These are phyloP conservation scores for Nannizzia gypsea DNA, from an alignment of 2,329 filamentous ascomycete species.

Conservation along the genomic window DNA sequence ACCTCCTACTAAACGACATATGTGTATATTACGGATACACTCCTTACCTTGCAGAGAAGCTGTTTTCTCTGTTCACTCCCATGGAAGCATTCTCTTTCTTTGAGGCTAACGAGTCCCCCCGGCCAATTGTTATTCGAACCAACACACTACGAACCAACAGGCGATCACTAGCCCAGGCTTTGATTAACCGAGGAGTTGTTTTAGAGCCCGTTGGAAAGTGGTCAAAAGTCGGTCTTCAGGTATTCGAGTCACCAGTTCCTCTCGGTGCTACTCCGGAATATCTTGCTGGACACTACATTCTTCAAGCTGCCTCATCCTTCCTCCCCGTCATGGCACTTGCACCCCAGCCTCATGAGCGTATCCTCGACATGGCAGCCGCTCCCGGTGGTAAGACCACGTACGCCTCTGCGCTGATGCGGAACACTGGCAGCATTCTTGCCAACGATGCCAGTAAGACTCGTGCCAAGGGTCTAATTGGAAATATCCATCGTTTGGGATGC, in stretches of 20 bases:
- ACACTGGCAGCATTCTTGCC: slow-evolving; percentile 88
- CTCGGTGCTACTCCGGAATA: slow-evolving; percentile 96
- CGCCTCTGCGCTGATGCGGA: slow-evolving; percentile 93
- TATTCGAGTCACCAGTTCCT: slow-evolving; percentile 81
- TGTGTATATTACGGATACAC: slow-evolving; percentile 97
- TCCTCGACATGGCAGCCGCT: slow-evolving; percentile 89
- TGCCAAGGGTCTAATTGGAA: slow-evolving; percentile 94
- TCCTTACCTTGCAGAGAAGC: slow-evolving; percentile 86
- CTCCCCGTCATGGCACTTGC: slow-evolving; percentile 94
- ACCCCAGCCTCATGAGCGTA: slow-evolving; percentile 81
- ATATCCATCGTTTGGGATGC: slow-evolving; percentile 86
- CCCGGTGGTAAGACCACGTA: slow-evolving; percentile 95
- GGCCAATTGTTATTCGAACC: slow-evolving; percentile 89
- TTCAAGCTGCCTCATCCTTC: slow-evolving; percentile 94
- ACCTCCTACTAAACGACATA: slow-evolving; percentile 78
- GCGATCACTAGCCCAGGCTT: slow-evolving; percentile 73
- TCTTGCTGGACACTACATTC: slow-evolving; percentile 91
- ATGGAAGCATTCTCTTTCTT: slow-evolving; percentile 96
- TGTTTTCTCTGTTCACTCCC: slow-evolving; percentile 82
- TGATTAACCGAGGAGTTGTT: slow-evolving; percentile 93
- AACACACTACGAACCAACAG: slow-evolving; percentile 77
- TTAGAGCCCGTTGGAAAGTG: slow-evolving; percentile 96
- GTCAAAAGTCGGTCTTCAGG: slow-evolving; percentile 93
- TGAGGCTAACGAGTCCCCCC: slow-evolving; percentile 90
- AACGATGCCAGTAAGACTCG: slow-evolving; percentile 92